Base-by-base conservation (phyloP, 306 rosid species). In the Vigna mungo region DNA sequence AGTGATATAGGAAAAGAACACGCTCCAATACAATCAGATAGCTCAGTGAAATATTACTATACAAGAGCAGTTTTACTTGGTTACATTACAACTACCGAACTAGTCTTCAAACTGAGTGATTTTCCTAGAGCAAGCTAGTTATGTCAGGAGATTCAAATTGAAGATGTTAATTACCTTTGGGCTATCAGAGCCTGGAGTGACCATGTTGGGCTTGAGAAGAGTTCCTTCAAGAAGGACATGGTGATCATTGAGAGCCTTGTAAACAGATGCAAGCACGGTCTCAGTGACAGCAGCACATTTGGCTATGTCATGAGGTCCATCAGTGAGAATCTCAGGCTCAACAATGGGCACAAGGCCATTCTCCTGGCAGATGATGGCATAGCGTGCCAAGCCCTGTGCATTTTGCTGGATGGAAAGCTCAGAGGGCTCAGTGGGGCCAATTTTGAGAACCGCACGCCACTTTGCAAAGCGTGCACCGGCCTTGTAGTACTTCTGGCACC, bases 151-250 rank as follows among this genome's bases (percentile, higher is more conserved):
- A 47, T 47, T 48, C 14, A 11, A 14, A n/a, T 18, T 51, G 41
- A 43, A 75, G 36, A 21, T 52, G 9, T 15, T 4, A 9, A 0
- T 51, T 82, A 91, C 98, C 97, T 91, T 93, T 51, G 92, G 94
- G 77, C 92, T 86, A 23, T 82, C 91, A 61, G 96, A 91, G 79
- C 98, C 98, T 0, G 98, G 98, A 54, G 92, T 85, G 21, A 94
- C 97, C 98, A 94, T 90, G 85, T 91, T 94, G 59, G 98, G 97
- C 79, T 94, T 94, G 72, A 91, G 94, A 52, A 94, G 96, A 5
- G 97, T 90, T 30, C 96, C 98, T 86, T 94, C 98, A 44, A 91
- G 97, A 68, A 94, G 96, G 17, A 94, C 98, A 76, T 91, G 98
- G 0, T 94, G 98, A 1, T 94, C 97, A 79, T 89, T 94, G 3